phyloP scores from a whole-genome alignment of 2,329 filamentous ascomycete species.

The Fusarium phyllophilum region DNA sequence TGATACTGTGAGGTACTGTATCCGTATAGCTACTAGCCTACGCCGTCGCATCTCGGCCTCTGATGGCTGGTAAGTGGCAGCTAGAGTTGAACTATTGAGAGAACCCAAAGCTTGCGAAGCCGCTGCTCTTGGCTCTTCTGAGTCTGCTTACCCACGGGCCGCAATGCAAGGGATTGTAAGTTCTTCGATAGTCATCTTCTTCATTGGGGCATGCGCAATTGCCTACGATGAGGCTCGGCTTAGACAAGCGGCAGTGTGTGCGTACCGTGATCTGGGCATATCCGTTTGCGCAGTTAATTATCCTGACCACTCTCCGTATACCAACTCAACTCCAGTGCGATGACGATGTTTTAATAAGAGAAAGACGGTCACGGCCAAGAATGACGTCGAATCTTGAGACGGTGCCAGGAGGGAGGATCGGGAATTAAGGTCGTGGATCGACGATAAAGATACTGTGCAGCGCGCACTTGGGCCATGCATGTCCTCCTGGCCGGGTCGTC shows the following conservation, averaged over 20 bases:
- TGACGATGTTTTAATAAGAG: conserved; percentile 36
- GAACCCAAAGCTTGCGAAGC: conserved; percentile 1
- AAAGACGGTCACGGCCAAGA: conserved; percentile 23
- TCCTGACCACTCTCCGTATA: conserved; percentile 8
- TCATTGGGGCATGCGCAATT: not conserved
- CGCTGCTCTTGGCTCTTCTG: conserved; percentile 1
- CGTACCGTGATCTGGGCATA: not conserved
- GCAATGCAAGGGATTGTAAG: conserved; percentile 9
- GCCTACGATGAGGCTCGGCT: conserved; percentile 29
- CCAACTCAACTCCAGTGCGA: conserved; percentile 15
- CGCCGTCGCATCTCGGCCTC: conserved; percentile 6
- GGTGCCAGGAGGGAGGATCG: conserved; percentile 37
- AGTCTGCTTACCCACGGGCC: not conserved
- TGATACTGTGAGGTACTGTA: not conserved
- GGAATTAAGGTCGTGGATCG: conserved; percentile 42
- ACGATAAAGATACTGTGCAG: conserved; percentile 39
- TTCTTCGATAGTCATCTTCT: not conserved
- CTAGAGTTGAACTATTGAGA: not conserved
- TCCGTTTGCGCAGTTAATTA: conserved; percentile 12
- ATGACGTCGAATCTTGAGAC: conserved; percentile 41
- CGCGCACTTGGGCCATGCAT: conserved; percentile 17
- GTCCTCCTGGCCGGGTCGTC: not conserved
- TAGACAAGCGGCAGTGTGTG: conserved; percentile 27
- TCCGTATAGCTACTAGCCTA: not conserved
- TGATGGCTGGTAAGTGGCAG: conserved; percentile 16